Base-by-base conservation (phyloP, 352 stramenopile genomes). In the Aphanomyces astaci region DNA sequence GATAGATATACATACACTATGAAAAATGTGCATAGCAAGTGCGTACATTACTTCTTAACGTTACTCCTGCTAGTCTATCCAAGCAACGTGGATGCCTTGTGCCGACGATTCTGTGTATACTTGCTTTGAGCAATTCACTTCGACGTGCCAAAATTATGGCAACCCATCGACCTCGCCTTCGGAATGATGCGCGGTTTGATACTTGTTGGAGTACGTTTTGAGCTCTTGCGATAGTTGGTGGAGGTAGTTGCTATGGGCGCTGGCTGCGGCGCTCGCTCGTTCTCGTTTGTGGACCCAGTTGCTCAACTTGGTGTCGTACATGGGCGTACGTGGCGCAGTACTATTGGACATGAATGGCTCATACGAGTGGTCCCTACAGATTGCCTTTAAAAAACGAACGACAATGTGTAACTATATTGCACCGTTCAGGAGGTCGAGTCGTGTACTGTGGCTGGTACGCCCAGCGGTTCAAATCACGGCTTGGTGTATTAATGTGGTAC, bases 251-350 rank as follows among this genome's bases (percentile, higher is more conserved):
- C 60, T 39, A 25, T 66, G 60, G 43, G 48, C 60, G 30, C 30
- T 59, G 3, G 60, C 60, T 15, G 60, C 60, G 19, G 60, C 60
- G 22, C 60, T 66, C 27, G 60, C 60, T 33, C n/a, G 33, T 57
- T 66, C 60, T 53, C 60, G 60, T 7, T 66, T 66, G 60, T 30
- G 27, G 27, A 28, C 60, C 60, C 60, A 66, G 22, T 66, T 49
- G 28, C 31, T 66, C 31, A 66, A 30, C 24, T 63, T 63, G 30
- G n/a, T 40, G 32, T 39, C 43, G 45, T 43, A 43, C n/a, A 56
- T 0, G n/a, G 27, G 32, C 13, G 48, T 66, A 30, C 60, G 27
- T 46, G 3, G 24, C n/a, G 19, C 32, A 15, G 31, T 17, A n/a
- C n/a, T n/a, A n/a, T n/a, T n/a, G 2, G 30, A 36, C 43, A 57